Base-by-base conservation (phyloP, 2,329 filamentous ascomycete genomes). In the Rutstroemia sydowiana region DNA sequence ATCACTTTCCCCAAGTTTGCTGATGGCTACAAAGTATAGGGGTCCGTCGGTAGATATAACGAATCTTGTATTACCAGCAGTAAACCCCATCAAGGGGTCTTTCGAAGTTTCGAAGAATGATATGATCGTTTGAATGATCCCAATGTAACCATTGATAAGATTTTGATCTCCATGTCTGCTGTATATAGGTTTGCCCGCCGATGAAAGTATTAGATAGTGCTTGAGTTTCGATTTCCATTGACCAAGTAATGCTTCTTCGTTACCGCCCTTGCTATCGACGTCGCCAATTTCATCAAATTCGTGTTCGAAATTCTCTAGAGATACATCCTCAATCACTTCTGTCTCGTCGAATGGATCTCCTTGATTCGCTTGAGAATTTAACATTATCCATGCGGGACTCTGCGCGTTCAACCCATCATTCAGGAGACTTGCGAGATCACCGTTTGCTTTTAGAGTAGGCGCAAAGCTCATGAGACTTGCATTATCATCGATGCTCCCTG, bases 111-210 rank as follows among this genome's bases (percentile, higher is more conserved):
- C 86, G 65, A 95, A 97, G 66, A 96, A 96, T 1, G 93, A 97
- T 56, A 98, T 95, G 61, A 98, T 92, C 40, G 93, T 98, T 67
- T 97, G 93, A 2, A 96, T 85, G 16, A 98, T 85, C 37, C 93
- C 93, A 67, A 97, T 92, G 62, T 93, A 96, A 46, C 87, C 87
- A 62, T 95, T 95, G 65, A 97, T 89, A 40, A 97, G 74, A 50
- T 85, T 83, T 59, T 95, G 78, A 61, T 96, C 89, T 37, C 95
- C 93, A 66, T 98, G 92, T 45, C 95, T 81, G 64, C 90, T 97
- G 76, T 92, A 98, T 45, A 98, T 95, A 10, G 93, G 95, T 68
- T 98, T 98, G 18, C 93, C 93, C 9, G 95, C 92, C 13, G 90
- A 92, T 2, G 93, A 97, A 1, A 98, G 74, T 62, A 98, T 95